These are phyloP conservation scores for Dactylellina haptotyla DNA, from an alignment of 2,329 filamentous ascomycete species.

Conservation along the genomic window DNA sequence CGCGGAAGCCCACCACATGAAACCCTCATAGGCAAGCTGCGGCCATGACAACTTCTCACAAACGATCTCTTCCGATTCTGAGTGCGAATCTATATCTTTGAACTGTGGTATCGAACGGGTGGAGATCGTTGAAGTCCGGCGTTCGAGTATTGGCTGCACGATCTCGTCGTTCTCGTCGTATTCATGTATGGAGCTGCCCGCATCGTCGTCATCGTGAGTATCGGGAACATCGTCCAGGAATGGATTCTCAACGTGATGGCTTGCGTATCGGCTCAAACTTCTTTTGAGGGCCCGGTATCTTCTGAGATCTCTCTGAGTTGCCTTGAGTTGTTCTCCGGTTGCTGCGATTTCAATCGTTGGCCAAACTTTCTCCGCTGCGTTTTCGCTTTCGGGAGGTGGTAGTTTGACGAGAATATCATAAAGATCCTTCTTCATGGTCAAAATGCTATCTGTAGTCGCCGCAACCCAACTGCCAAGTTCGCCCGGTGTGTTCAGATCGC, in stretches of 20 bases:
- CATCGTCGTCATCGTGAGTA: conserved; percentile 52
- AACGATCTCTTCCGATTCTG: conserved; percentile 64
- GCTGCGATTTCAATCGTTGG: conserved; percentile 75
- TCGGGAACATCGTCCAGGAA: conserved; percentile 59
- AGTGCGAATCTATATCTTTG: conserved; percentile 59
- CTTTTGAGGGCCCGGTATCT: conserved; percentile 77
- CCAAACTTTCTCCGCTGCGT: conserved; percentile 73
- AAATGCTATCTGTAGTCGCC: conserved; percentile 93
- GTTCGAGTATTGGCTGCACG: conserved; percentile 43
- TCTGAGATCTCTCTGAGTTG: conserved; percentile 87
- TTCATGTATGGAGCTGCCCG: conserved; percentile 43
- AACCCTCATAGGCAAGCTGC: conserved; percentile 79
- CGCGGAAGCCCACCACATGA: conserved; percentile 91
- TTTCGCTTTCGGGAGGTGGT: conserved; percentile 71
- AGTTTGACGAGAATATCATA: conserved; percentile 91
- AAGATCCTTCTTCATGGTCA: conserved; percentile 83
- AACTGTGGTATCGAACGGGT: conserved; percentile 35
- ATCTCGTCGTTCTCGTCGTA: conserved; percentile 52
- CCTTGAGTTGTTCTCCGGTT: conserved; percentile 74
- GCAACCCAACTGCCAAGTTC: conserved; percentile 79
- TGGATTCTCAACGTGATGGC: conserved; percentile 58
- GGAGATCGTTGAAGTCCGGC: conserved; percentile 44
- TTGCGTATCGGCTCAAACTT: conserved; percentile 64
- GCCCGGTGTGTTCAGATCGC: conserved; percentile 56
- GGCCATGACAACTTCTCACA: conserved; percentile 74